These are phyloP conservation scores for Eutrema yunnanense DNA, from an alignment of 345 rosid genomes.

Conservation along the genomic window DNA sequence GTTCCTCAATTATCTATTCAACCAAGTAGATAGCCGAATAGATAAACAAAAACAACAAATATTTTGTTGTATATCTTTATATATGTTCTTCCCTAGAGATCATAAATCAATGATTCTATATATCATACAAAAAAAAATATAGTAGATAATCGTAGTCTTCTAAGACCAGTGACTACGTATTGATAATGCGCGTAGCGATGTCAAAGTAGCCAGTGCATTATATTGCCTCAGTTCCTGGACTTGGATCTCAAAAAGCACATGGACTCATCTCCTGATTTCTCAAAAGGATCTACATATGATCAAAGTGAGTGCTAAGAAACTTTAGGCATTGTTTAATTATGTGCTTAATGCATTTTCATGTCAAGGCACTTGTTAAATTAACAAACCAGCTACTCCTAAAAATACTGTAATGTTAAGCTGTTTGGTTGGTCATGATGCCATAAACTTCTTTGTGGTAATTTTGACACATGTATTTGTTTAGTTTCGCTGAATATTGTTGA, in stretches of 20 bases:
- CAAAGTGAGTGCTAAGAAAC: conserved; percentile 54
- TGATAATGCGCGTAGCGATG: not conserved
- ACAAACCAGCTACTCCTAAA: not conserved
- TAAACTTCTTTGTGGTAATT: not conserved
- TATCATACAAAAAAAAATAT: no score
- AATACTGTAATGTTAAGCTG: not conserved
- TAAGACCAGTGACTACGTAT: not conserved
- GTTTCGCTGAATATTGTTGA: not conserved
- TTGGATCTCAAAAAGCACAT: conserved; percentile 97
- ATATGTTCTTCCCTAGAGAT: not conserved
- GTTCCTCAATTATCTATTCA: not conserved
- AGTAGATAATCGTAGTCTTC: not conserved
- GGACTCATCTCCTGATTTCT: conserved; percentile 90
- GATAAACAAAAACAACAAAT: no score
- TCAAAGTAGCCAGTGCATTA: not conserved
- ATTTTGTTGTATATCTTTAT: not conserved
- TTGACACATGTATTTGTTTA: not conserved
- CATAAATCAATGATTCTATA: not conserved
- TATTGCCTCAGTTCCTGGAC: conserved; percentile 64
- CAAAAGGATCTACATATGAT: conserved; percentile 66
- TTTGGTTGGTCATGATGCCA: not conserved
- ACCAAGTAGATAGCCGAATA: not conserved
- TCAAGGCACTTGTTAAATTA: not conserved
- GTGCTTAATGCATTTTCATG: not conserved
- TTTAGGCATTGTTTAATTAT: not conserved